Evolutionary conservation across 108 stramenopile species (phyloP).

Genomic region (Hondaea fermentalgiana): DNA sequence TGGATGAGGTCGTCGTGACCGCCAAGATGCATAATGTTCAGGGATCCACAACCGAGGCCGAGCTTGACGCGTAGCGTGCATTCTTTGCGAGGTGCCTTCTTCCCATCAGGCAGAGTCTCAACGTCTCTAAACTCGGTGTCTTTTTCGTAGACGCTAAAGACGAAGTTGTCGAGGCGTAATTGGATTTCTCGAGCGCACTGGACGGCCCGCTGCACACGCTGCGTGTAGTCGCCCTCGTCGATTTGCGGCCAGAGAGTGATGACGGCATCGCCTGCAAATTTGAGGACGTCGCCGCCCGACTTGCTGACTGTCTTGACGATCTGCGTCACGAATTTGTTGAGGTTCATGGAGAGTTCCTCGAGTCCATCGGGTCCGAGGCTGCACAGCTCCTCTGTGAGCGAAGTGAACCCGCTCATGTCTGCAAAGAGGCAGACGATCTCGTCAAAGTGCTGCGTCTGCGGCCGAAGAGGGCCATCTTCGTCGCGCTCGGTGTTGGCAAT

Average conservation of each 20-base stretch:
- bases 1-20: slow-evolving; percentile 1
- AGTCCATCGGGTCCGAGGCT: slow-evolving; percentile 28
- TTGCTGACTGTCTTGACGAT: slow-evolving; percentile 35
- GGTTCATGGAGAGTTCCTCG: slow-evolving; percentile 41
- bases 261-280: slow-evolving; percentile 56
- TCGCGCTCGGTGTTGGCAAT: not conserved
- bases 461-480: not conserved
- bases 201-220: slow-evolving; percentile 32
- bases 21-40: slow-evolving; percentile 9
- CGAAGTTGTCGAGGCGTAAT: not conserved
- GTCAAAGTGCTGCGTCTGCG: not conserved
- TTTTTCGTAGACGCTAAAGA: not conserved
- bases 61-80: not conserved
- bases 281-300: slow-evolving; percentile 51
- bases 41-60: not conserved
- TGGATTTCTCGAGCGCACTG: slow-evolving; percentile 49
- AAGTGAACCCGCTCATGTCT: slow-evolving; percentile 49
- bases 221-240: not conserved
- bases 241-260: slow-evolving; percentile 45
- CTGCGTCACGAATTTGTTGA: slow-evolving; percentile 44
- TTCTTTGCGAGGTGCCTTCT: not conserved
- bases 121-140: slow-evolving; percentile 12
- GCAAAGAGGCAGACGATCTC: slow-evolving; percentile 45
- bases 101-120: not conserved
- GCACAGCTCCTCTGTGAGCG: slow-evolving; percentile 39